Percentiles rank a stretch among this genome's conserved stretches.
These are phyloP conservation scores for Dentipellis sp. DNA, from an alignment of 768 basidiomycete species.

Conservation along the genomic window DNA sequence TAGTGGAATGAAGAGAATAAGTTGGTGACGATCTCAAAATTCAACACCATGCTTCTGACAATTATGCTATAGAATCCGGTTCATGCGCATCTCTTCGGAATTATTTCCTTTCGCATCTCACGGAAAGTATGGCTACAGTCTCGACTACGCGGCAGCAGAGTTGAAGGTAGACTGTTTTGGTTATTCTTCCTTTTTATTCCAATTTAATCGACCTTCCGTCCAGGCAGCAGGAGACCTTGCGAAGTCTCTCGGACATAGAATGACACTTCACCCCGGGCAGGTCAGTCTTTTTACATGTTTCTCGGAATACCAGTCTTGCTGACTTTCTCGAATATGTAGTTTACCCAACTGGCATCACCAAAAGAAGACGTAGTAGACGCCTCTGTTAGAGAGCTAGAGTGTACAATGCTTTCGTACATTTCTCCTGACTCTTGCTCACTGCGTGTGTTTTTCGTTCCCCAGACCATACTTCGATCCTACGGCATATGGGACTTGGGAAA, in stretches of 20 bases:
- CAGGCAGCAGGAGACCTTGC: slow-evolving; percentile 35
- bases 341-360: slow-evolving; percentile 74
- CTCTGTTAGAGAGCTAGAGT: slow-evolving; percentile 70
- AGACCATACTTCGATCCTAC: slow-evolving; percentile 83
- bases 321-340: slow-evolving; percentile 23
- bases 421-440: background rate
- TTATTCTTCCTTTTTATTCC: too few relatives aligned
- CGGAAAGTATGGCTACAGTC: slow-evolving; percentile 65
- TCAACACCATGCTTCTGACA: background rate
- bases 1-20: slow-evolving; percentile 82
- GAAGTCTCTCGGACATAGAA: slow-evolving; percentile 40
- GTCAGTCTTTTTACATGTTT: slow-evolving; percentile 1
- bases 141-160: slow-evolving; percentile 60
- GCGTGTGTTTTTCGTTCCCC: background rate
- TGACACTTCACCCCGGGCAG: slow-evolving; percentile 88
- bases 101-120: slow-evolving; percentile 94
- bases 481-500: slow-evolving; percentile 70
- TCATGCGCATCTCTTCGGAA: slow-evolving; percentile 82
- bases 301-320: background rate
- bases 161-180: slow-evolving; percentile 25
- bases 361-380: slow-evolving; percentile 65
- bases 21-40: slow-evolving; percentile 23
- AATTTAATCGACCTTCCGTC: slow-evolving; percentile 8
- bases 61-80: slow-evolving; percentile 50
- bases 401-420: slow-evolving; percentile 14